phyloP scores from a whole-genome alignment of 495 filamentous ascomycete species.

The Daldinia grandis region DNA sequence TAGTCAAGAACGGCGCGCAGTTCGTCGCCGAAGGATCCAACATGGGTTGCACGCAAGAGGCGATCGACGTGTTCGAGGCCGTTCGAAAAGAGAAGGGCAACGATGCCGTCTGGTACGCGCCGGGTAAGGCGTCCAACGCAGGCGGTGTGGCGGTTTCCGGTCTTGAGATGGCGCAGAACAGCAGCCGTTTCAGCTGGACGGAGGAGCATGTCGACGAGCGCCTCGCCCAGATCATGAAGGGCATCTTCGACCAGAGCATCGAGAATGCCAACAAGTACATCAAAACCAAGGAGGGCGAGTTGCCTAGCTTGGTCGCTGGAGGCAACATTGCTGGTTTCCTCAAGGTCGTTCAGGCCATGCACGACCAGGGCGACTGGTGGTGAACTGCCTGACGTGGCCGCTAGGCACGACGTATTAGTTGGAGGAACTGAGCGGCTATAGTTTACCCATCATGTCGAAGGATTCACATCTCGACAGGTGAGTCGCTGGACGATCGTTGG shows the following conservation, averaged over 20 bases:
- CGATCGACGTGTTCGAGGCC: slow-evolving; percentile 93
- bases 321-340: slow-evolving; percentile 97
- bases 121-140: slow-evolving; percentile 95
- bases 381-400: slow-evolving; percentile 19
- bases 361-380: slow-evolving; percentile 99
- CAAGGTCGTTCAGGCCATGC: slow-evolving; percentile 95
- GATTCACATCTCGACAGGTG: neutral
- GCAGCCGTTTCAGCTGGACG: slow-evolving; percentile 82
- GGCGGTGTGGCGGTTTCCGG: slow-evolving; percentile 98
- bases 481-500: neutral
- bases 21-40: slow-evolving; percentile 98
- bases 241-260: slow-evolving; percentile 90
- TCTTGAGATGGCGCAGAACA: slow-evolving; percentile 99
- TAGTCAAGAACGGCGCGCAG: slow-evolving; percentile 77
- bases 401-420: neutral
- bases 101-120: slow-evolving; percentile 91
- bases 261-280: slow-evolving; percentile 90
- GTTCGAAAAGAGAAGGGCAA: slow-evolving; percentile 72
- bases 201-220: slow-evolving; percentile 89
- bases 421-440: neutral
- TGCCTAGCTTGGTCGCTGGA: slow-evolving; percentile 90
- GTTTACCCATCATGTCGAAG: neutral
- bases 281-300: slow-evolving; percentile 76
- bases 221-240: slow-evolving; percentile 93
- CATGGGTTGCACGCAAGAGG: slow-evolving; percentile 97